phyloP scores from a whole-genome alignment of 345 rosid genomes.

The Brassica incana region DNA sequence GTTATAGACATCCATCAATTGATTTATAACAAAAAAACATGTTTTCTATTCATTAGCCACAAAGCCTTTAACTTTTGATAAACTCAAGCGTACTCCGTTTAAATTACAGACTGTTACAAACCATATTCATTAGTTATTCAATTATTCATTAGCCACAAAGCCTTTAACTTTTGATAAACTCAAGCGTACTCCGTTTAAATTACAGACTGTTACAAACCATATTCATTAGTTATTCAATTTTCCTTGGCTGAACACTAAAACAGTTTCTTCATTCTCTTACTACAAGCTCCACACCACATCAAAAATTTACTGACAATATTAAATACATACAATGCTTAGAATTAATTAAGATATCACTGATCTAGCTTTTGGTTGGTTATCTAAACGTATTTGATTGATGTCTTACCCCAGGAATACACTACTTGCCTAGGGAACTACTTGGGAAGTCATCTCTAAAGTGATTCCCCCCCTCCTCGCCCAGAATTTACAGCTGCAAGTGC shows the following conservation, averaged over 20 bases:
- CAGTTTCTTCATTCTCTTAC: conserved; percentile 1
- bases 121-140: not conserved
- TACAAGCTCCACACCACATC: not conserved
- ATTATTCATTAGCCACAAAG: not conserved
- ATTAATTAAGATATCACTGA: not conserved
- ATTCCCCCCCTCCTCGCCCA: no score
- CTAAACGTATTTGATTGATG: not conserved
- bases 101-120: not conserved
- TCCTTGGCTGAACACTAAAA: not conserved
- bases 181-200: not conserved
- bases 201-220: not conserved
- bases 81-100: not conserved
- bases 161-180: not conserved
- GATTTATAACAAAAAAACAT: no score
- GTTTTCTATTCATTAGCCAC: not conserved
- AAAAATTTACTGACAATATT: not conserved
- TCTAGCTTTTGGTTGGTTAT: not conserved
- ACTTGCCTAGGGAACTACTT: no score
- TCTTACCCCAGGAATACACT: no score
- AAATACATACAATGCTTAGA: not conserved
- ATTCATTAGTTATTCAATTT: not conserved
- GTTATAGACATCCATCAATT: no score
- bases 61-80: conserved; percentile 3
- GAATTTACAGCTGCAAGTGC: no score
- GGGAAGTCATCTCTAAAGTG: no score